Conservation (phyloP, 768 basidiomycete species). For the Chiua virens region DNA sequence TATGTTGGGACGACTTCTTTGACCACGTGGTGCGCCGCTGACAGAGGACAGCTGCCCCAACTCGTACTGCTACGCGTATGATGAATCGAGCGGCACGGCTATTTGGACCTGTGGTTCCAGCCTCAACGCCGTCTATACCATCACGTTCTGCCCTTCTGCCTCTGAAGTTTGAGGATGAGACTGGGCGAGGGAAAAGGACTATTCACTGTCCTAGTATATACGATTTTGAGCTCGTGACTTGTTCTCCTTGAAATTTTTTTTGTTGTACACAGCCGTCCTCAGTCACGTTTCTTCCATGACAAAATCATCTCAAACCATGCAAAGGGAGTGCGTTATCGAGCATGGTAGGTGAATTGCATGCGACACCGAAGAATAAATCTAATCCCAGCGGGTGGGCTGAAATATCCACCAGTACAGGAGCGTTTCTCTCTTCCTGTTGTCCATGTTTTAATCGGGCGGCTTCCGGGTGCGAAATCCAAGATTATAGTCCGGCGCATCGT, state of each 20-base stretch:
- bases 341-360: too few species aligned
- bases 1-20: not conserved
- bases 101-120: slow-evolving; percentile 43
- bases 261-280: not conserved
- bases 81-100: slow-evolving; percentile 46
- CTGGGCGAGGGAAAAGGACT: not conserved
- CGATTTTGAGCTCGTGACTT: not conserved
- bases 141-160: slow-evolving; percentile 44
- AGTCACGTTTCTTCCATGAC: not conserved
- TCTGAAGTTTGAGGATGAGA: slow-evolving; percentile 1
- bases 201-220: not conserved
- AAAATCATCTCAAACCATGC: too few species aligned
- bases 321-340: too few species aligned
- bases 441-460: too few species aligned
- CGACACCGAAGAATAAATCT: too few species aligned
- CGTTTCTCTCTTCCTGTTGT: too few species aligned
- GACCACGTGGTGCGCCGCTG: not conserved
- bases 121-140: slow-evolving; percentile 41
- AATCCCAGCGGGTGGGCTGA: too few species aligned
- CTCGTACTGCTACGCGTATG: slow-evolving; percentile 53
- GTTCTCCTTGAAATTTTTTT: not conserved
- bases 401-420: too few species aligned
- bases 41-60: slow-evolving; percentile 44
- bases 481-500: too few species aligned
- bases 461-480: too few species aligned